phyloP scores from a whole-genome alignment of 2,329 filamentous ascomycete genomes.

The Penicillium glabrum region DNA sequence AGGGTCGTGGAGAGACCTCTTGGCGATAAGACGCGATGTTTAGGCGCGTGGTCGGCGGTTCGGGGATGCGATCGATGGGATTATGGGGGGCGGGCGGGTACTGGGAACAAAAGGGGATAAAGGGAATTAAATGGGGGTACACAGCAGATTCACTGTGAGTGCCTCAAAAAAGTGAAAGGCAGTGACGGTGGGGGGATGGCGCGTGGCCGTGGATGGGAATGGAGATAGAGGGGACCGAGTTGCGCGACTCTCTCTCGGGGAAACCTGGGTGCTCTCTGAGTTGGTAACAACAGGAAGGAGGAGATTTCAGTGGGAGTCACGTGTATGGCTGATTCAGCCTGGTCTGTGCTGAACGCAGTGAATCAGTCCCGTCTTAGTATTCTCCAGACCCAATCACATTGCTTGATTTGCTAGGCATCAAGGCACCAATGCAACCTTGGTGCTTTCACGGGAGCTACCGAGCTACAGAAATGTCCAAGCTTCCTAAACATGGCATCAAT shows the following conservation, averaged over 20 bases:
- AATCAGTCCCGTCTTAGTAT: not conserved
- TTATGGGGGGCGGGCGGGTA: constrained; percentile 20
- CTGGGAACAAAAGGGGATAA: constrained; percentile 19
- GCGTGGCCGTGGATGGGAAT: constrained; percentile 37
- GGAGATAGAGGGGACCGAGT: constrained; percentile 39
- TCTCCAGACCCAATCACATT: not conserved
- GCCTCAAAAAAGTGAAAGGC: constrained; percentile 20
- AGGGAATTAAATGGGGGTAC: constrained; percentile 15
- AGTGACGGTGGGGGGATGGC: constrained; percentile 27
- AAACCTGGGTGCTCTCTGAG: constrained; percentile 38
- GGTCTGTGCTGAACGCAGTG: constrained; percentile 7
- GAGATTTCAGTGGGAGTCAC: constrained; percentile 33
- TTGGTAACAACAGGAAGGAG: constrained; percentile 34
- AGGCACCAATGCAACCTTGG: not conserved
- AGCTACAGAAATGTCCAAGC: no score
- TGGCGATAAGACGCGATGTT: constrained; percentile 37
- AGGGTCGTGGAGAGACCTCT: constrained; percentile 27
- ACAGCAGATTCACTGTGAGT: constrained; percentile 18
- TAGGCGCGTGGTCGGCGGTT: constrained; percentile 26
- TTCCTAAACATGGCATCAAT: no score
- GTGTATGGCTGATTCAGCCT: constrained; percentile 28
- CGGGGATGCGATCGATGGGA: constrained; percentile 27
- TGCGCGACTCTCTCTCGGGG: constrained; percentile 39
- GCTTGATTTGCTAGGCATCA: not conserved
- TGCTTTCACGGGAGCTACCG: not conserved